Conservation (phyloP, 306 rosid species). For the Malus sieversii region DNA sequence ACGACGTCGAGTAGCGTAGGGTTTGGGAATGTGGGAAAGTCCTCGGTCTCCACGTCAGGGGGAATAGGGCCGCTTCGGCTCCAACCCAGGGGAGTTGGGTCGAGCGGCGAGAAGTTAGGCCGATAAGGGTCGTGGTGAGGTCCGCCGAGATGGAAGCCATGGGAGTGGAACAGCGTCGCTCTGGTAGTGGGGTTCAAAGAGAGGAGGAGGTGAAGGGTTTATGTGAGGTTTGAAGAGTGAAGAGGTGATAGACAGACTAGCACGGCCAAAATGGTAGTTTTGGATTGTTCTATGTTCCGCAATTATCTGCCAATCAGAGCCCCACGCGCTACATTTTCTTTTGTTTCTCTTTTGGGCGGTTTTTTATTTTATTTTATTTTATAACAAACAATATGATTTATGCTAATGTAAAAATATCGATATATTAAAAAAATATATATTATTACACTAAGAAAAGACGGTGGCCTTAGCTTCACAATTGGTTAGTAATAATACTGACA, state of each 20-base stretch:
- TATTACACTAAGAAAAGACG: not conserved
- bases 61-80: slow-evolving; percentile 21
- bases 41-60: slow-evolving; percentile 20
- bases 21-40: slow-evolving; percentile 10
- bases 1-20: slow-evolving; percentile 13
- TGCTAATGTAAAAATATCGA: too few species aligned
- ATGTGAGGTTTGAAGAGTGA: not conserved
- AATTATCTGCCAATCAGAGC: not conserved
- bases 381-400: too few species aligned
- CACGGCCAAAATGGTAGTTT: not conserved
- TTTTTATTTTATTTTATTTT: not conserved
- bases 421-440: too few species aligned
- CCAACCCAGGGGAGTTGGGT: slow-evolving; percentile 28
- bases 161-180: slow-evolving; percentile 25
- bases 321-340: not conserved
- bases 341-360: not conserved
- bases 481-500: too few species aligned
- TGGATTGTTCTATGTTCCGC: not conserved
- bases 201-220: not conserved
- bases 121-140: slow-evolving; percentile 42
- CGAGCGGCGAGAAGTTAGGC: slow-evolving; percentile 30
- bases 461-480: too few species aligned
- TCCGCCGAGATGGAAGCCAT: slow-evolving; percentile 52
- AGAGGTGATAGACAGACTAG: not conserved
- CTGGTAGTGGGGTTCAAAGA: not conserved